Percentiles rank a stretch among this genome's conserved stretches.
phyloP scores from a whole-genome alignment of 148 eudicot genomes.

The Nyssa sinensis region DNA sequence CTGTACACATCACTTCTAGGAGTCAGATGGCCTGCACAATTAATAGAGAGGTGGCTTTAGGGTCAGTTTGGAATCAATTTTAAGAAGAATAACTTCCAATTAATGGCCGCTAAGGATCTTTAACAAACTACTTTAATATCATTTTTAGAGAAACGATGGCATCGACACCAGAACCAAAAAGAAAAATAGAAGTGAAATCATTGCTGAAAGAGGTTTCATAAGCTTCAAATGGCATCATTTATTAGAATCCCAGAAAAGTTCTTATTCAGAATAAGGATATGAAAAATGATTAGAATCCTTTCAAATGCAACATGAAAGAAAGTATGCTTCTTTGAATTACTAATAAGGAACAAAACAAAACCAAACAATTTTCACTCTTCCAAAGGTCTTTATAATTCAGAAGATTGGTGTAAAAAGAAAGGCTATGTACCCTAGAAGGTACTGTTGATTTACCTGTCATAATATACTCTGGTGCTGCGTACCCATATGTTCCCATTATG shows the following conservation, averaged over 20 bases:
- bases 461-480: slow-evolving; percentile 92
- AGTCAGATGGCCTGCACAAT: slow-evolving; percentile 68
- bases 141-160: not conserved
- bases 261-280: not conserved
- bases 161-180: not conserved
- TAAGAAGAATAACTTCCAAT: not conserved
- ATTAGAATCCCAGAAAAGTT: not conserved
- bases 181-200: not conserved
- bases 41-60: not conserved
- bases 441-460: slow-evolving; percentile 69
- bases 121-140: too few species aligned
- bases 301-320: not conserved
- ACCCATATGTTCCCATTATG: slow-evolving; percentile 93
- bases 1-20: slow-evolving; percentile 88
- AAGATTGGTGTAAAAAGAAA: not conserved
- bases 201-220: not conserved
- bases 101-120: not conserved
- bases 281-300: not conserved
- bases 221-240: not conserved
- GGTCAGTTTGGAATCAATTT: too few species aligned
- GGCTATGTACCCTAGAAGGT: not conserved
- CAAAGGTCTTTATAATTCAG: not conserved
- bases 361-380: too few species aligned
- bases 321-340: not conserved
- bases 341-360: not conserved